Base-by-base conservation (phyloP, 2,329 filamentous ascomycete species). In the Cladosporium sp. region DNA sequence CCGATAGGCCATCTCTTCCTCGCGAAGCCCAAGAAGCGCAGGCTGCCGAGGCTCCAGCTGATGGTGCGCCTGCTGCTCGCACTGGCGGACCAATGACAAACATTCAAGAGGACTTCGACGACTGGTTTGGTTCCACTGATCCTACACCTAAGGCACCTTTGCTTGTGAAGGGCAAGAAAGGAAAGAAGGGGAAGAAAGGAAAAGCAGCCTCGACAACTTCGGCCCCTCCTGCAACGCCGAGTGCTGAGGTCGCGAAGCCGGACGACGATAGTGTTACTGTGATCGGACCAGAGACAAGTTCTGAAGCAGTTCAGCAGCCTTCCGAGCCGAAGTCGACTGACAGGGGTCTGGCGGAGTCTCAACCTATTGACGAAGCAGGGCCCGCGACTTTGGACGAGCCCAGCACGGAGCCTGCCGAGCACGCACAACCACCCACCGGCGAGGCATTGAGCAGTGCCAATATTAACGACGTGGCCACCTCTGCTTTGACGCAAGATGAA, bases 71-170 rank as follows among this genome's bases (percentile, higher is more conserved):
- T 1, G 32, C 48, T 7, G 32, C 40, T 9, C 48, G 48, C 13
- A 50, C 48, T 9, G 48, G 48, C 13, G 48, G 48, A 22, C 48
- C 48, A 1, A 50, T 50, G 48, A 50, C 40, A 1, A 37, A 50
- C 8, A 22, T 43, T 4, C 28, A 50, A n/a, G 48, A 50, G 40
- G 40, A 43, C 32, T 50, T 50, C 18, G 48, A 50, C 13, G 48
- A 50, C 40, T 50, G 48, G 48, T 50, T 50, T 14, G 48, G 48
- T 9, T 50, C 48, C 11, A 50, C 48, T 4, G 48, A 50, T n/a
- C 48, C 48, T 6, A 50, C 48, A 14, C 48, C 48, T n/a, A 50
- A 50, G 18, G 31, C 31, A 18, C 48, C 48, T 3, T 9, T 50
- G 14, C 31, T 50, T 13, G 13, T 45, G 22, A 52, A 46, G n/a